Percentiles rank a stretch among this genome's conserved stretches.
These are phyloP conservation scores for Eragrostis tef DNA, from an alignment of 202 grass and related monocot species.

Conservation along the genomic window DNA sequence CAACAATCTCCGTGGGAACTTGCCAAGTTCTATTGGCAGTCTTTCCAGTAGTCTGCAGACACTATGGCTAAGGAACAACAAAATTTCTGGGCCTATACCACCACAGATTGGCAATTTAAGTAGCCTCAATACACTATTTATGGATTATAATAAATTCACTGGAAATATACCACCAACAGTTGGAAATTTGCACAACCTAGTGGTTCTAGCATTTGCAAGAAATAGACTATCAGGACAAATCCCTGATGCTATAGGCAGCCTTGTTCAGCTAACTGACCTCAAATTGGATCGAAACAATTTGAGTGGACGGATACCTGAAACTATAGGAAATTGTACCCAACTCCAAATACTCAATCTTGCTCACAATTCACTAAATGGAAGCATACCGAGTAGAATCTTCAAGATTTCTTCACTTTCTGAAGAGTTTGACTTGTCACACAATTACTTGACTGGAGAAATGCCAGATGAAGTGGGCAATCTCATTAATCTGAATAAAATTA, in stretches of 20 bases:
- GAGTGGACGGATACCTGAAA: conserved; percentile 49
- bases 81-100: conserved; percentile 58
- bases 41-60: conserved; percentile 37
- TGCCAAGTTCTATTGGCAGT: conserved; percentile 51
- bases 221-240: conserved; percentile 44
- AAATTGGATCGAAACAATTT: conserved; percentile 54
- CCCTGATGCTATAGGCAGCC: conserved; percentile 40
- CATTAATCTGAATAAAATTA: conserved; percentile 42
- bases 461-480: conserved; percentile 51
- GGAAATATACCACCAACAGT: conserved; percentile 46
- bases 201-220: conserved; percentile 21
- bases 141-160: conserved; percentile 49
- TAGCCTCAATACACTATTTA: not conserved
- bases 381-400: conserved; percentile 47
- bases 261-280: conserved; percentile 40
- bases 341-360: conserved; percentile 52
- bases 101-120: conserved; percentile 48
- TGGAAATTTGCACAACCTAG: conserved; percentile 28
- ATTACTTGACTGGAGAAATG: conserved; percentile 39
- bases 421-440: conserved; percentile 57
- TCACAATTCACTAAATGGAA: conserved; percentile 51
- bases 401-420: conserved; percentile 34
- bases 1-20: conserved; percentile 45
- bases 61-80: conserved; percentile 48
- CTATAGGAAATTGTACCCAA: conserved; percentile 32